Percentiles rank a stretch among this genome's conserved stretches.
Evolutionary conservation across 2,329 filamentous ascomycete species (phyloP).

Genomic region (Clonostachys rosea): DNA sequence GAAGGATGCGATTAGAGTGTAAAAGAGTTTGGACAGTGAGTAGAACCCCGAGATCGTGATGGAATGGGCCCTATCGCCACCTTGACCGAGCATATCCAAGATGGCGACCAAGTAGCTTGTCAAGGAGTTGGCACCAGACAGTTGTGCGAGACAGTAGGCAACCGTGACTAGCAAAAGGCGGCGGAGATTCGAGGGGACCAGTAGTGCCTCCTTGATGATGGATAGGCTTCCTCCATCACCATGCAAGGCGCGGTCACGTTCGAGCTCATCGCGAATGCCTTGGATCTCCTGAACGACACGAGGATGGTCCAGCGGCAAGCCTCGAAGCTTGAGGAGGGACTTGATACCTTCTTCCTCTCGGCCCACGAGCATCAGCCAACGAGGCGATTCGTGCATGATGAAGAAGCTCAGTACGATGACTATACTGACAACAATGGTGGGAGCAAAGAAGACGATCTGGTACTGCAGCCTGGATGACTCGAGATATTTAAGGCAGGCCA

Average conservation of each 20-base stretch:
- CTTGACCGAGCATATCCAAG: constrained; percentile 25
- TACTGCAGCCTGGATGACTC: constrained; percentile 15
- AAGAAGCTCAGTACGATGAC: constrained; percentile 21
- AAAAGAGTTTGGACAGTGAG: constrained; percentile 33
- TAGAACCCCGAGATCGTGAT: constrained; percentile 36
- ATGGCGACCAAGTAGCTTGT: constrained; percentile 36
- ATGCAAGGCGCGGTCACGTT: constrained; percentile 2
- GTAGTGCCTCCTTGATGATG: neutral
- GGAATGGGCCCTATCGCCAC: constrained; percentile 15
- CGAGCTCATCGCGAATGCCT: constrained; percentile 7
- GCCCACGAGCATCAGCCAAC: constrained; percentile 17
- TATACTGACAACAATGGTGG: constrained; percentile 15
- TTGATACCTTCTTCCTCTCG: constrained; percentile 16
- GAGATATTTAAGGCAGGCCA: constrained; percentile 21
- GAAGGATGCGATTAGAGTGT: constrained; percentile 30
- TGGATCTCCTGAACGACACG: constrained; percentile 8
- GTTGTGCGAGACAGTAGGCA: constrained; percentile 30
- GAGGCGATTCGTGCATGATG: constrained; percentile 8
- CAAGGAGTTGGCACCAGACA: constrained; percentile 36
- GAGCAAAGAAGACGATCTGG: constrained; percentile 15
- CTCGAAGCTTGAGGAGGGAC: constrained; percentile 26
- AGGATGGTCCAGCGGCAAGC: constrained; percentile 8
- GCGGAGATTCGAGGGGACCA: neutral
- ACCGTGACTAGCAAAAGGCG: constrained; percentile 15
- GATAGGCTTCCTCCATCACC: neutral